Evolutionary conservation across 495 filamentous ascomycete genomes (phyloP).

Genomic region (Aspergillus bridgeri): DNA sequence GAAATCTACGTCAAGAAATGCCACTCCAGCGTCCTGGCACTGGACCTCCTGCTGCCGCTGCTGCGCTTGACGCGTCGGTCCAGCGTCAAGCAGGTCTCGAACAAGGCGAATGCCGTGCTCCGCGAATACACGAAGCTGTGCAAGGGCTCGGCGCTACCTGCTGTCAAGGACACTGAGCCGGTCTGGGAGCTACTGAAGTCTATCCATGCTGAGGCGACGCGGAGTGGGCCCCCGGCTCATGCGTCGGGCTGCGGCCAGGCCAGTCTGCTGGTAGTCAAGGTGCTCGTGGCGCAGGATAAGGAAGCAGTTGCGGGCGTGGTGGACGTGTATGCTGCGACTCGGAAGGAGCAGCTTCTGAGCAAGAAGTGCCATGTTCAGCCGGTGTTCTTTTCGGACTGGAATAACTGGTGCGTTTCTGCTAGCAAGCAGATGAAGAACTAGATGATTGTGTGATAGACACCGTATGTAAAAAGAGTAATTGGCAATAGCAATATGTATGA

Average conservation of each 20-base stretch:
- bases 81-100: constrained; percentile 65
- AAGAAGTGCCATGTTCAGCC: constrained; percentile 55
- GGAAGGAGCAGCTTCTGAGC: constrained; percentile 54
- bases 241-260: constrained; percentile 57
- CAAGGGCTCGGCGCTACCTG: constrained; percentile 52
- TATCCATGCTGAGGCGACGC: constrained; percentile 70
- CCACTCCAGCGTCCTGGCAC: constrained; percentile 58
- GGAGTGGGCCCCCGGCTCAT: constrained; percentile 57
- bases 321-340: constrained; percentile 55
- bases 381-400: constrained; percentile 64
- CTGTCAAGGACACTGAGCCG: constrained; percentile 39
- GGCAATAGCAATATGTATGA: too few relatives aligned
- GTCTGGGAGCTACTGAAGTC: constrained; percentile 58
- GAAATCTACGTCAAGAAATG: constrained; percentile 82
- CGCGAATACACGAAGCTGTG: constrained; percentile 65
- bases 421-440: constrained; percentile 45
- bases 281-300: constrained; percentile 51
- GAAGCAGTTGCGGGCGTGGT: constrained; percentile 45
- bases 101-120: constrained; percentile 67
- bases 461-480: neutral
- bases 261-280: constrained; percentile 60
- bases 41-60: constrained; percentile 67
- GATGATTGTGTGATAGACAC: neutral
- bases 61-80: constrained; percentile 57
- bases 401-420: constrained; percentile 58